Conservation (phyloP, 2,329 filamentous ascomycete genomes). For the Trichoderma semiorbis region DNA sequence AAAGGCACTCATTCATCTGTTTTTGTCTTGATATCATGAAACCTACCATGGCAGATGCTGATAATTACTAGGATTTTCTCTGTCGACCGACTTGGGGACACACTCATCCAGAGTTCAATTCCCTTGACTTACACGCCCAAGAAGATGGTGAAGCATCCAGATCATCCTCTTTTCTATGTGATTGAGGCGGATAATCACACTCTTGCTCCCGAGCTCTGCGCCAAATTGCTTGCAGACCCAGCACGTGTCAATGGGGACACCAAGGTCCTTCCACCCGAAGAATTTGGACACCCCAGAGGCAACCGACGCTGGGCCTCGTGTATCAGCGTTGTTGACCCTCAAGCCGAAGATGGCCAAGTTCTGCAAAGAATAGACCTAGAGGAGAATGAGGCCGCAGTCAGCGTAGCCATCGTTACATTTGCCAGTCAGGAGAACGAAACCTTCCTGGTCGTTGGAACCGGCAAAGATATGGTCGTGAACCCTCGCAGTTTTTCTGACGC, state of each 20-base stretch:
- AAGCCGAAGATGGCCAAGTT: conserved; percentile 65
- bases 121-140: conserved; percentile 87
- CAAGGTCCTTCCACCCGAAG: conserved; percentile 67
- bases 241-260: conserved; percentile 68
- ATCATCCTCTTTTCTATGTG: conserved; percentile 86
- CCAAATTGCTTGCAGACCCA: conserved; percentile 71
- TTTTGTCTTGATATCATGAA: neutral
- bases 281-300: conserved; percentile 85
- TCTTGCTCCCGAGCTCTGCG: conserved; percentile 71
- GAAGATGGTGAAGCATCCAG: conserved; percentile 81
- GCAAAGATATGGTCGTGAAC: conserved; percentile 79
- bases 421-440: conserved; percentile 82
- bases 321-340: conserved; percentile 85
- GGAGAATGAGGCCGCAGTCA: conserved; percentile 89
- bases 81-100: conserved; percentile 80
- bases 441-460: conserved; percentile 92
- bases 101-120: conserved; percentile 81
- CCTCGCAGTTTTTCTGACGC: conserved; percentile 74
- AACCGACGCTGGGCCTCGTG: conserved; percentile 92
- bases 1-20: conserved; percentile 41
- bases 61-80: conserved; percentile 69
- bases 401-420: conserved; percentile 79
- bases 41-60: neutral
- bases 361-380: conserved; percentile 76
- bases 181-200: conserved; percentile 93